Evolutionary conservation across 1,284 basidiomycete species (phyloP).

Genomic region (Irpex sp.): DNA sequence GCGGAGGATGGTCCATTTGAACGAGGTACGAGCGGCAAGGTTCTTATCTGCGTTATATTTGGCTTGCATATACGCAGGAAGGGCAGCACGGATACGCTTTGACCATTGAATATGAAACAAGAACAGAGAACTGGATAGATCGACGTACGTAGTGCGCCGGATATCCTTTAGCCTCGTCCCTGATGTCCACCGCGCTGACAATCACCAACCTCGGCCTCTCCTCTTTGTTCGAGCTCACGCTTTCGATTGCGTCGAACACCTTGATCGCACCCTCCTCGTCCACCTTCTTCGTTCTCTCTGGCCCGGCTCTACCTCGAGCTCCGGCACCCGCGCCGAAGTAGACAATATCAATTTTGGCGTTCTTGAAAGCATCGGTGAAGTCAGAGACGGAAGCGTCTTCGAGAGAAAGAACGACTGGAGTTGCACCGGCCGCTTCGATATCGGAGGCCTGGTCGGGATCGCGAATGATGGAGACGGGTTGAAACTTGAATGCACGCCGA

Average conservation of each 20-base stretch:
- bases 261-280: conserved; percentile 74
- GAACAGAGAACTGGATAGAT: background rate
- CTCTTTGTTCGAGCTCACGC: conserved; percentile 29
- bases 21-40: conserved; percentile 50
- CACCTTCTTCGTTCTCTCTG: conserved; percentile 62
- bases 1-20: conserved; percentile 71
- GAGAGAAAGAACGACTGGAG: conserved; percentile 56
- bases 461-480: conserved; percentile 52
- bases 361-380: conserved; percentile 50
- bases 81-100: conserved; percentile 40
- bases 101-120: conserved; percentile 37
- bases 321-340: conserved; percentile 72
- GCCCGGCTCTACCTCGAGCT: conserved; percentile 60
- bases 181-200: conserved; percentile 64
- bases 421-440: conserved; percentile 40
- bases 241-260: conserved; percentile 70
- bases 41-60: conserved; percentile 74
- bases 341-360: conserved; percentile 42
- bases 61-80: conserved; percentile 52
- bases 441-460: conserved; percentile 42
- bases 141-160: conserved; percentile 56
- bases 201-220: conserved; percentile 54
- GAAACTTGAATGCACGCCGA: too few relatives aligned
- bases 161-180: conserved; percentile 45
- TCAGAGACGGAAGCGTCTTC: conserved; percentile 46